Conservation (phyloP, 305 asterid species). For the Solanum hybrid region DNA sequence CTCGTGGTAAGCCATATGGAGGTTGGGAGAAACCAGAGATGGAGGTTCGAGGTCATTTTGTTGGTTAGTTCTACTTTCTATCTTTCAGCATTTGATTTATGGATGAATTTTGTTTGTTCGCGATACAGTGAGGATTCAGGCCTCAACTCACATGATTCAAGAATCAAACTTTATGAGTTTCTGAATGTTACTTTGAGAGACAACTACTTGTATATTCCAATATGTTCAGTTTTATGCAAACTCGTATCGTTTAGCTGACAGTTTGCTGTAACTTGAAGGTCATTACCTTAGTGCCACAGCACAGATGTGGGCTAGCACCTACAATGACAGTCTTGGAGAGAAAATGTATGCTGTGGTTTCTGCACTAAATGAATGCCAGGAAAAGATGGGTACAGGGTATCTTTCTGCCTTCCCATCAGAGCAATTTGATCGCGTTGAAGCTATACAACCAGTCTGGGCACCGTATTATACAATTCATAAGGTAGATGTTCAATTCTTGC, state of each 20-base stretch:
- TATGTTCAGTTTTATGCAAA: not conserved
- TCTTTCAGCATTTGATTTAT: not conserved
- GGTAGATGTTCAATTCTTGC: conserved; percentile 26
- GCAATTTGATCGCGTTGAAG: conserved; percentile 62
- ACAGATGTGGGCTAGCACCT: conserved; percentile 84
- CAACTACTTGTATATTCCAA: not conserved
- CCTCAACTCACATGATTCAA: not conserved
- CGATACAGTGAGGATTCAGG: not conserved
- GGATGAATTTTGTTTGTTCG: not conserved
- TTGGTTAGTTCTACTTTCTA: conserved; percentile 40
- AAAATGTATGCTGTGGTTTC: conserved; percentile 61
- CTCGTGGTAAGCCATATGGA: conserved; percentile 57
- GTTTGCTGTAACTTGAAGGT: conserved; percentile 28
- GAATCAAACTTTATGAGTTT: not conserved
- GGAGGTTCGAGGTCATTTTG: conserved; percentile 93
- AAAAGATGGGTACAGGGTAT: conserved; percentile 66
- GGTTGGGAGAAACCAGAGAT: conserved; percentile 66
- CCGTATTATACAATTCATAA: conserved; percentile 91
- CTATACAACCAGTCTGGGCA: conserved; percentile 70
- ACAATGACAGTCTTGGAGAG: conserved; percentile 42
- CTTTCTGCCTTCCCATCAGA: conserved; percentile 88
- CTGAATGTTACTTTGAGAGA: not conserved
- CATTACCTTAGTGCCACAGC: conserved; percentile 92
- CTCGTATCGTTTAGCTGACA: not conserved
- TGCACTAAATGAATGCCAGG: conserved; percentile 54